Evolutionary conservation across 441 rosid genomes (phyloP), one percentile per base, ranked within the genome.

Genomic region (Sinapis alba): DNA sequence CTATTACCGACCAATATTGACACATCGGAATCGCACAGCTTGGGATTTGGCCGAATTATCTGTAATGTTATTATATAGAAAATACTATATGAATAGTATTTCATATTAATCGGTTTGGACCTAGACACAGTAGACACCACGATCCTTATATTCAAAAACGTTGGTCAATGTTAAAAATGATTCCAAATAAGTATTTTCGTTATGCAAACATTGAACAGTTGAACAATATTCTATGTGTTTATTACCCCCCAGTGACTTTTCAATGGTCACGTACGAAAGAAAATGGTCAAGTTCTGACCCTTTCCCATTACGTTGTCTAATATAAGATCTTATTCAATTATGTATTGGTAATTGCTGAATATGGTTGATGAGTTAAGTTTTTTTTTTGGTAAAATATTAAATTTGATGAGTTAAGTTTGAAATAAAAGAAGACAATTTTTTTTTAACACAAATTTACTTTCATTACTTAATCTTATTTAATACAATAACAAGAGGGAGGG

Each of bases 41-140:
- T 34, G 34, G 18, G 56, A 68, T 68, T 41, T 75, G 65, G 19
- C 68, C 57, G 57, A 61, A 68, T 26, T 67, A 51, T 50, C 56
- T 24, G 24, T 8, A 66, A n/a, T n/a, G 36, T n/a, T 9, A 75
- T 36, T 24, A 41, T 18, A 61, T 26, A 23, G 43, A 41, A 58
- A 27, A 26, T 64, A n/a, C n/a, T n/a, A 58, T 43, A 18, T 18
- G 43, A 64, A 6, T 41, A 38, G 23, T 65, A 57, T 34, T 50
- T 47, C n/a, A n/a, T 30, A 16, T 20, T 3, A 47, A 15, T 47
- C 20, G 19, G 20, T 62, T 70, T 57, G 62, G 76, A 64, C 80
- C 65, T 63, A 54, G 30, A 20, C 21, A 76, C 74, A 75, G 69
- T 75, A 68, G 56, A 75, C 78, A 43, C 73, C 75, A 63, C 59